Evolutionary conservation across 1,139 yeast genomes (phyloP), one percentile per base, ranked within the genome.

Genomic region (Geotrichum histeridarum): DNA sequence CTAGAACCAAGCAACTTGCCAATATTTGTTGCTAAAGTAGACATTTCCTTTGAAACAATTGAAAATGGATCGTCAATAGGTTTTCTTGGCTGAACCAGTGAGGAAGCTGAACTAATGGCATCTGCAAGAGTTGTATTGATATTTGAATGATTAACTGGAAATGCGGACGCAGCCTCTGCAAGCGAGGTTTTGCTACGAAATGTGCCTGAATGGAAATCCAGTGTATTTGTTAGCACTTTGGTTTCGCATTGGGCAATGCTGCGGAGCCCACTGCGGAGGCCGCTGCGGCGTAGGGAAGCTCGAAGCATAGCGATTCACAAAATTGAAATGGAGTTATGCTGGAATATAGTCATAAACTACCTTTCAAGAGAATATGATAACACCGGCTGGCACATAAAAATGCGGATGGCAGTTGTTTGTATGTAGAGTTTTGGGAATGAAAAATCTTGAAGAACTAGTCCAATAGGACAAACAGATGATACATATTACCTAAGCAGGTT

Each of bases 11-110:
- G 84, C 57, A 93, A 77, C 35, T 78, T 75, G 49, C 96, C 95
- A 59, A 93, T 94, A 65, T 90, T 89, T 67, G 81, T 81, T 35
- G 96, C 96, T 64, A 93, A 73, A 43, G 82, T 83, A 22, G 94
- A 84, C 99, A 93, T 93, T 67, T 93, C 99, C 63, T 86, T 86
- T 47, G 95, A 86, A 14, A 93, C 99, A 51, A 91, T 79, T 11
- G 95, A 84, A 59, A 93, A 82, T 9, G 99, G 99, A 69, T 93
- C 96, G 44, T 22, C 18, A 7, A 46, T 33, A 7, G 47, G 39
- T 36, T 17, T 42, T 15, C 42, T 42, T 17, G 44, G 45, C 22
- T 41, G 51, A 14, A 48, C 51, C 18, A 48, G 35, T 12, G 32
- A 17, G 14, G 51, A 15, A 4, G 51, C 51, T 8, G 45, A 27